Percentiles rank a stretch among this genome's conserved stretches.
phyloP scores from a whole-genome alignment of 805 yeast genomes.

The Cyberlindnera euphorbiae region DNA sequence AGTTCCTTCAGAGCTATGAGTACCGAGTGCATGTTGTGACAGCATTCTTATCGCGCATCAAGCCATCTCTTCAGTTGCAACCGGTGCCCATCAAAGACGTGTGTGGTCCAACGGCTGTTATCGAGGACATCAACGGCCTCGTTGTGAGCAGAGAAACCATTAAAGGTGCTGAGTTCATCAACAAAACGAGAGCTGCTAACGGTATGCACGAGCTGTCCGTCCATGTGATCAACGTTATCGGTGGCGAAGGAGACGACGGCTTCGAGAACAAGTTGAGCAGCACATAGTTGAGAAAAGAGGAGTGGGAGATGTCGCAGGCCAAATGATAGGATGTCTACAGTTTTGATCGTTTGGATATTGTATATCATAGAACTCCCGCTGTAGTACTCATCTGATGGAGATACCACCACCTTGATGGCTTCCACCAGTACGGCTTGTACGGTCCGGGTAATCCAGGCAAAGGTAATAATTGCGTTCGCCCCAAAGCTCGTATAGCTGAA shows the following conservation, averaged over 20 bases:
- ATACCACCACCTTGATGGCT: conserved; percentile 49
- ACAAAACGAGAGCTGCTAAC: conserved; percentile 53
- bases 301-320: conserved; percentile 13
- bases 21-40: conserved; percentile 43
- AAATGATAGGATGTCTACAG: no score
- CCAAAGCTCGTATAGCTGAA: conserved; percentile 46
- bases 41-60: conserved; percentile 43
- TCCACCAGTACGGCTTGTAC: conserved; percentile 36
- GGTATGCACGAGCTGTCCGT: conserved; percentile 50
- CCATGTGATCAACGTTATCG: conserved; percentile 58
- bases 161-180: conserved; percentile 70
- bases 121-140: conserved; percentile 69
- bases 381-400: conserved; percentile 28
- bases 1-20: conserved; percentile 55
- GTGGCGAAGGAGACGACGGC: conserved; percentile 49
- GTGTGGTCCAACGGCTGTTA: conserved; percentile 89
- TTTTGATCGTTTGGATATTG: no score
- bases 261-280: conserved; percentile 80
- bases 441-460: conserved; percentile 86
- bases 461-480: conserved; percentile 34
- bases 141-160: conserved; percentile 78
- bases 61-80: conserved; percentile 44
- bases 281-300: conserved; percentile 59
- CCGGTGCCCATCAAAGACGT: conserved; percentile 70
- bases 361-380: no score